Evolutionary conservation across 2,329 filamentous ascomycete species (phyloP), one percentile per base, ranked within the genome.

Genomic region (Sporothrix curviconia): DNA sequence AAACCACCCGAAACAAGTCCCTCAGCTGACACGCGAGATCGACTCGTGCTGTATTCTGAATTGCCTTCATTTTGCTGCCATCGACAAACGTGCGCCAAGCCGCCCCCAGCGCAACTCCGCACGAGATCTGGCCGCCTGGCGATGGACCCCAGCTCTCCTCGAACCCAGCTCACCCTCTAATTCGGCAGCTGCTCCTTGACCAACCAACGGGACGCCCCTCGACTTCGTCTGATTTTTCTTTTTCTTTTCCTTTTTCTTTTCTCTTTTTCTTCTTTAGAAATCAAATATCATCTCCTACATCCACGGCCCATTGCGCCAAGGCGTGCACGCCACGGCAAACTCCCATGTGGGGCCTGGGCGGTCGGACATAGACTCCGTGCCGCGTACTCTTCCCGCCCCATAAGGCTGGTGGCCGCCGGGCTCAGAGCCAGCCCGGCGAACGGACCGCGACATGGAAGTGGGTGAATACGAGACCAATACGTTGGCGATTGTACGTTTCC

Each of bases 391-490:
- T 53, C 32, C 36, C 37, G 55, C 55, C 59, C 39, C 15, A 28
- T 32, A 44, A 44, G 62, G 59, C 59, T 53, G 52, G n/a, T n/a
- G 43, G 55, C 47, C 54, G 52, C 59, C 56, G 58, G 40, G 57
- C 57, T 49, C 56, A 59, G 47, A 59, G 61, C 57, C 58, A 64
- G 61, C 63, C 60, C 63, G 57, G 60, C 59, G 61, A 63, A 57
- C 60, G 58, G 55, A 62, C 32, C 65, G 61, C 79, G 80, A 78
- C 67, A 84, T 84, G 81, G 81, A 84, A 71, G 77, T 78, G 70
- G 78, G 79, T 63, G 81, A 84, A 72, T 83, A 82, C 70, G 80
- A 82, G 66, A 84, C 81, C 67, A 84, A 84, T 71, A 76, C 76
- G 60, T 71, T 84, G 65, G 72, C 81, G 66, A 75, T 83, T 72